These are phyloP conservation scores for Aspergillus sp. DNA, from an alignment of 2,329 filamentous ascomycete species.

Conservation along the genomic window DNA sequence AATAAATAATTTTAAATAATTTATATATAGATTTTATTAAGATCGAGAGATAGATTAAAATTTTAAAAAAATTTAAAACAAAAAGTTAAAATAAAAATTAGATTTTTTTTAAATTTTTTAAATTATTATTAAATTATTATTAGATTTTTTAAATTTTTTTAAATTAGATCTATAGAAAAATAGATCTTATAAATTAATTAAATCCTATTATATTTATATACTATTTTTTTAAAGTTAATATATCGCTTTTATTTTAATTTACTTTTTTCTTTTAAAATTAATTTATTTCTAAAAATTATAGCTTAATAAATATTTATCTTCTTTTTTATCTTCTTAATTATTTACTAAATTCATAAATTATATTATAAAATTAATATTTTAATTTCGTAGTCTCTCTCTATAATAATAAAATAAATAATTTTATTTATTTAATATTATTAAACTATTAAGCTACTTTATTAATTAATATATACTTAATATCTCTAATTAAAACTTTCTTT, in stretches of 20 bases:
- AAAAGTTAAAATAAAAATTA: neutral
- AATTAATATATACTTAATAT: neutral
- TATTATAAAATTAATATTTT: neutral
- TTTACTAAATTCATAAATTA: neutral
- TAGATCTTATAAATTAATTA: neutral
- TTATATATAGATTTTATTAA: neutral
- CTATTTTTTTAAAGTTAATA: neutral
- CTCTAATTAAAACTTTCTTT: neutral
- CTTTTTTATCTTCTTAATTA: neutral
- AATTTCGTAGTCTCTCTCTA: neutral
- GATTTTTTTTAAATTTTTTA: neutral
- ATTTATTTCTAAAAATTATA: neutral
- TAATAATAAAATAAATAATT: neutral
- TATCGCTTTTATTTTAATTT: neutral
- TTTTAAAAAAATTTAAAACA: neutral
- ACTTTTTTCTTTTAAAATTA: neutral
- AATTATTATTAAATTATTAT: neutral
- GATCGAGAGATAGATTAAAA: neutral
- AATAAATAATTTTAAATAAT: no score
- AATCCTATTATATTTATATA: neutral
- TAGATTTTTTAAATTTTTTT: neutral
- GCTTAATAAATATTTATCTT: neutral
- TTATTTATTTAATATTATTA: neutral
- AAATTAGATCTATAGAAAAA: neutral
- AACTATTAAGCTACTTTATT: neutral